Base-by-base conservation (phyloP, 1,284 basidiomycete genomes). In the Cutaneotrichosporon arboriforme region DNA sequence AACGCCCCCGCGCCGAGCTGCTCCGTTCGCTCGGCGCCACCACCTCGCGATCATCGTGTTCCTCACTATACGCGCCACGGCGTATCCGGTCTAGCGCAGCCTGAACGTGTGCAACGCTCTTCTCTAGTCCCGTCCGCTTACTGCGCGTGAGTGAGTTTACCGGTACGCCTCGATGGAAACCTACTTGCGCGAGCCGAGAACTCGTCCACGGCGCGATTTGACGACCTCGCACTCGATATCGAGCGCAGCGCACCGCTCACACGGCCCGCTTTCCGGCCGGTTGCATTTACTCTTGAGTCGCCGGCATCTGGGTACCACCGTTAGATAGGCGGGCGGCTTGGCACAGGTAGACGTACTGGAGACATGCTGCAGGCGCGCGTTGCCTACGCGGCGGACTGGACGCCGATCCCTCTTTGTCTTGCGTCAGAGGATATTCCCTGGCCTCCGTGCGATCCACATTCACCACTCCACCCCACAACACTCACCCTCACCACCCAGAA, bases 141-240 rank as follows among this genome's bases (percentile, higher is more conserved):
- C 49, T 51, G 43, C n/a, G n/a, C 7, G 33, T 35, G 31, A 35
- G 48, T 40, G 12, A 10, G 10, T 5, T 31, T 31, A 7, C 26
- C 26, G 26, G 26, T 10, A 7, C 2, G 2, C n/a, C 18, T 8
- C 5, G 21, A 12, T 5, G 17, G 15, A 3, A 36, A n/a, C 49
- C 14, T 14, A 51, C 49, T 51, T 51, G 10, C 43, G 23, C 12
- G 35, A 38, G 4, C 49, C 49, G 4, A 44, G 22, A 8, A 51
- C 49, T 20, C 49, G 49, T 4, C 49, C 49, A 1, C 49, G 42
- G 23, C 49, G 49, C 23, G 41, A 45, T 36, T 51, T 51, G n/a
- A 51, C 49, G 22, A 51, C 49, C 42, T 51, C 49, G 14, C 49
- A 51, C 42, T 51, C 42, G 8, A 42, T 51, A 18, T 21, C 13